Base-by-base conservation (phyloP, 768 basidiomycete species). In the Astraeus odoratus region DNA sequence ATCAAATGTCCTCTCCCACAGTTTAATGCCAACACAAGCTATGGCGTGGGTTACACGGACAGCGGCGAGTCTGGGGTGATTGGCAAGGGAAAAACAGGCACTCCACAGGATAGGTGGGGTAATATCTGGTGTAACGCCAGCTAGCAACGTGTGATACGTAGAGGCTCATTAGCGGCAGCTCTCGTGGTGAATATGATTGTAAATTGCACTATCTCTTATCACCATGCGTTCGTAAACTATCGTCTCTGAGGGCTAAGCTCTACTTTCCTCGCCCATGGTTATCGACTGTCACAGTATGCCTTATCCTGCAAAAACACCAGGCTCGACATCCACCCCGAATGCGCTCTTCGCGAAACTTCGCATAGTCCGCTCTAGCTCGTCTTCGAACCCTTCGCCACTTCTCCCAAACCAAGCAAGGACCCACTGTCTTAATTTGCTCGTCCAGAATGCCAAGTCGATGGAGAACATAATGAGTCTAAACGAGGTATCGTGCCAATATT, bases 41-140 rank as follows among this genome's bases (percentile, higher is more conserved):
- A 91, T 55, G 88, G 83, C 2, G 77, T 88, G 15, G 87, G 87
- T 0, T 88, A 73, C 55, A 67, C 86, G 10, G 87, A 91, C 56
- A 67, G 69, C 23, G 69, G 64, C 6, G 63, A 69, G 29, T 66
- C 65, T 6, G 78, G 77, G 0, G 67, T 66, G 29, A 51, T 72
- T 38, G 72, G 71, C 0, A 58, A 62, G 4, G 86, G 86, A 2
- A 42, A 55, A 12, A 75, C 79, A 0, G 81, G 82, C 1, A 59
- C 44, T 5, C 67, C 76, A 20, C 77, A 81, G 57, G 86, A 90
- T 60, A 60, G 55, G 43, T 89, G 70, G 69, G 87, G 87, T 22
- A 85, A 86, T 53, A 75, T 86, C 22, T 89, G 83, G 82, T 91
- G 86, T 63, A 82, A 78, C 52, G 60, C 46, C n/a, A 24, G 24